phyloP scores from a whole-genome alignment of 2,329 filamentous ascomycete species.

The Bipolaris oryzae region DNA sequence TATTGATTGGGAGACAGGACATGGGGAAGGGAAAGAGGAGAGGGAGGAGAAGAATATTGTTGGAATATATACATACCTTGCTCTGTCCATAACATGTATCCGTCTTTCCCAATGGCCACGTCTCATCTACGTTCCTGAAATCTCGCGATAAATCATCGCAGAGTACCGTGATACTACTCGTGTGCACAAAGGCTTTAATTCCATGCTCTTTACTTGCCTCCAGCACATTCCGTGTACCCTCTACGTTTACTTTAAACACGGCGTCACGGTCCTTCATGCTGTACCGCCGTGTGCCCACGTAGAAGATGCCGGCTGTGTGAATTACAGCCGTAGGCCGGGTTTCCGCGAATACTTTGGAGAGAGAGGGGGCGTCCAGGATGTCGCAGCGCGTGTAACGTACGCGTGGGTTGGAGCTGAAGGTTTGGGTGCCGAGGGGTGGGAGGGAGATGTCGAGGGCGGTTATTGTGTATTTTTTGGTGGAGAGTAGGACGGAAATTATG shows the following conservation, averaged over 20 bases:
- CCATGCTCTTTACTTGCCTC: constrained; percentile 71
- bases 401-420: constrained; percentile 21
- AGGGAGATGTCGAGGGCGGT: constrained; percentile 51
- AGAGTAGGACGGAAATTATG: constrained; percentile 49
- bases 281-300: constrained; percentile 49
- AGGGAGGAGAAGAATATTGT: not conserved
- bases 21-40: not conserved
- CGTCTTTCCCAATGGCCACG: constrained; percentile 76
- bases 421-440: constrained; percentile 37
- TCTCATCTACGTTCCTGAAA: constrained; percentile 83
- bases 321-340: constrained; percentile 82
- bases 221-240: constrained; percentile 80
- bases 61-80: constrained; percentile 69
- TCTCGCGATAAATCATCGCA: constrained; percentile 77
- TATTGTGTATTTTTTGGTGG: constrained; percentile 46
- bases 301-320: constrained; percentile 73
- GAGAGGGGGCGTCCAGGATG: constrained; percentile 45
- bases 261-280: constrained; percentile 52
- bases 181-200: constrained; percentile 87
- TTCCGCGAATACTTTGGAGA: constrained; percentile 60
- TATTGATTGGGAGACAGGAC: not conserved
- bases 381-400: constrained; percentile 49
- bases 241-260: constrained; percentile 84
- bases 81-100: constrained; percentile 84
- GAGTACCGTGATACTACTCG: constrained; percentile 84